Percentiles rank a stretch among this genome's conserved stretches.
Evolutionary conservation across 768 basidiomycete genomes (phyloP).

Genomic region (Chalciporus chontae): DNA sequence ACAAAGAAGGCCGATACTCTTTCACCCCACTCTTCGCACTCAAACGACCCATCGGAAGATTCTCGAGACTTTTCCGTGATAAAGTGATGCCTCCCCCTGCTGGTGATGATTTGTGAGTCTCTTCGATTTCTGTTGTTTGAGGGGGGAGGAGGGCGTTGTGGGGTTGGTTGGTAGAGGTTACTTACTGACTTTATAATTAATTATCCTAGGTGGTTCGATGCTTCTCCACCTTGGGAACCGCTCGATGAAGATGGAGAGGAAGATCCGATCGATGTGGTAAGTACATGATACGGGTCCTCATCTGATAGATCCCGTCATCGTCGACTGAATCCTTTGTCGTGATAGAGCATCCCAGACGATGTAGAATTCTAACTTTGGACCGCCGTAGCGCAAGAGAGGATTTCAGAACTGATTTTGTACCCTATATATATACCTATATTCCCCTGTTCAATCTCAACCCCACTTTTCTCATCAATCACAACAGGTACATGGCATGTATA

Average conservation of each 20-base stretch:
- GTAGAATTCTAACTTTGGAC: not conserved
- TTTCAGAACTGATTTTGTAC: too few relatives aligned
- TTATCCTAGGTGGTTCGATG: conserved; percentile 28
- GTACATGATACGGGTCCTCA: not conserved
- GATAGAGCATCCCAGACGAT: not conserved
- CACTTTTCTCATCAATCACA: too few relatives aligned
- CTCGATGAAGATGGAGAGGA: conserved; percentile 24
- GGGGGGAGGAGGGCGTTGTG: too few relatives aligned
- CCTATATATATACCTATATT: too few relatives aligned
- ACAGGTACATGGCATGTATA: too few relatives aligned
- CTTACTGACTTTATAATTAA: too few relatives aligned
- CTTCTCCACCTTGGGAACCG: conserved; percentile 17
- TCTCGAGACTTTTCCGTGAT: conserved; percentile 10
- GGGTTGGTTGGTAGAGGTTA: too few relatives aligned
- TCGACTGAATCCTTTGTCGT: too few relatives aligned
- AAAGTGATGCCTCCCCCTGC: not conserved
- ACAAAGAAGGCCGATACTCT: conserved; percentile 18
- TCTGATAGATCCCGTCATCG: too few relatives aligned
- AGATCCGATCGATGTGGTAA: conserved; percentile 16
- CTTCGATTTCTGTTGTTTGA: too few relatives aligned
- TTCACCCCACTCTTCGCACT: conserved; percentile 28
- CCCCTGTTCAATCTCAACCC: too few relatives aligned
- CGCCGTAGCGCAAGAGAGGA: too few relatives aligned
- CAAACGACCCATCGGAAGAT: conserved; percentile 8
- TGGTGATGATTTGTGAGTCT: conserved; percentile 22